Conservation (phyloP, 768 basidiomycete genomes). For the Rickenella mellea region DNA sequence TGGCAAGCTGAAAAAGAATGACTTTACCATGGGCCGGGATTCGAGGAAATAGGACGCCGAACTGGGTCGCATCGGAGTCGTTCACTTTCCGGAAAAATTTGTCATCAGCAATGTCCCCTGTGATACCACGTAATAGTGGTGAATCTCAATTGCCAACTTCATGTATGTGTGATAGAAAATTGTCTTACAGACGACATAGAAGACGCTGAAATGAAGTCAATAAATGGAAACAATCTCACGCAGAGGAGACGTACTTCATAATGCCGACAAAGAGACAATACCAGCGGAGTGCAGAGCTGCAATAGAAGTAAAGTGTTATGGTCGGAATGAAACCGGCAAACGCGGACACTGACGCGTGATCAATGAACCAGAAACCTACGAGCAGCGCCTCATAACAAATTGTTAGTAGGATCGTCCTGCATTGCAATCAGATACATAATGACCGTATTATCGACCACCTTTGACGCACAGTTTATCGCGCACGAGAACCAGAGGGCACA, state of each 20-base stretch:
- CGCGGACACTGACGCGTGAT: slow-evolving; percentile 60
- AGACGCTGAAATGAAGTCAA: slow-evolving; percentile 35
- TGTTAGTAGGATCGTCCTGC: slow-evolving; percentile 79
- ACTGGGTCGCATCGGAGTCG: slow-evolving; percentile 89
- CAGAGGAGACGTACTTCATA: slow-evolving; percentile 54
- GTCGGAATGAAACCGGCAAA: slow-evolving; percentile 4
- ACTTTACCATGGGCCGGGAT: slow-evolving; percentile 63
- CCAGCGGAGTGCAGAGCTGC: slow-evolving; percentile 73
- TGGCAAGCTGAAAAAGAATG: neutral
- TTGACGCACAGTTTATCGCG: slow-evolving; percentile 77
- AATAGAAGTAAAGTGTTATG: slow-evolving; percentile 8
- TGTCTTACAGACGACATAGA: slow-evolving; percentile 78
- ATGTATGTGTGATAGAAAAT: neutral
- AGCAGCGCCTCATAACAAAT: slow-evolving; percentile 76
- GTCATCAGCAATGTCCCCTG: slow-evolving; percentile 93
- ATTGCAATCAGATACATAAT: slow-evolving; percentile 4
- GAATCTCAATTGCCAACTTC: neutral
- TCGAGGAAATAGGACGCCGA: slow-evolving; percentile 61
- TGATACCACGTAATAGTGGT: slow-evolving; percentile 5
- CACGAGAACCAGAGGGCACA: slow-evolving; percentile 80
- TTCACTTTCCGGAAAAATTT: slow-evolving; percentile 92
- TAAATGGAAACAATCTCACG: slow-evolving; percentile 4
- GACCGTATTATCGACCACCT: neutral
- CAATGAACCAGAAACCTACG: slow-evolving; percentile 92
- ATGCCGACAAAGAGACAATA: slow-evolving; percentile 76